These are phyloP conservation scores for Paratinospora sagittata DNA, from an alignment of 164 flowering plant genomes.

Conservation along the genomic window DNA sequence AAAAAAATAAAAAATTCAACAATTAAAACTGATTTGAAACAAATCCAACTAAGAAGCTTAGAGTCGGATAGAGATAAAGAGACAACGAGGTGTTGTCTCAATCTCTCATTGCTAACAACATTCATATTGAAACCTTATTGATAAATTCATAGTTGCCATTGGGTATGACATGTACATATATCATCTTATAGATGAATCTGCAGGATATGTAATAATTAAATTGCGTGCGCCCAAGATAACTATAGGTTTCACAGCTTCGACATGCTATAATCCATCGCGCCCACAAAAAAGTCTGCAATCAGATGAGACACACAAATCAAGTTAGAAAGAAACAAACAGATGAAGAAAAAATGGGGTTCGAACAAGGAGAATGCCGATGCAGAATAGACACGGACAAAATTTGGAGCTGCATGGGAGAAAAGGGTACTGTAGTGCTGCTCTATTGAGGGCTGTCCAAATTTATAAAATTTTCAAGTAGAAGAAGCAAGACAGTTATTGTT, in stretches of 20 bases:
- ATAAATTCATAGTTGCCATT: constrained; percentile 7
- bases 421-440: no score
- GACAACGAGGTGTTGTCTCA: constrained; percentile 58
- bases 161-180: neutral
- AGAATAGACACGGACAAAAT: no score
- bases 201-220: neutral
- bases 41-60: neutral
- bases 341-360: neutral
- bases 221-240: neutral
- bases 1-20: no score
- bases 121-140: neutral
- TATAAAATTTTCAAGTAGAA: no score
- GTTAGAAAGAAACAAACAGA: neutral
- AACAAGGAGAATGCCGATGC: no score
- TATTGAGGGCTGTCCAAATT: no score
- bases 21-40: no score
- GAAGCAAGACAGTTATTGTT: no score
- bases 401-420: no score
- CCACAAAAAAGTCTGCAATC: constrained; percentile 66
- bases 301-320: neutral
- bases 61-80: constrained; percentile 16
- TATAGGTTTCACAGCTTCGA: constrained; percentile 52
- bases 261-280: constrained; percentile 65
- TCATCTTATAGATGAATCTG: neutral
- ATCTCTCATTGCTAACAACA: constrained; percentile 10